Conservation (phyloP, 768 basidiomycete genomes). For the Fistulinella prunicolor region DNA sequence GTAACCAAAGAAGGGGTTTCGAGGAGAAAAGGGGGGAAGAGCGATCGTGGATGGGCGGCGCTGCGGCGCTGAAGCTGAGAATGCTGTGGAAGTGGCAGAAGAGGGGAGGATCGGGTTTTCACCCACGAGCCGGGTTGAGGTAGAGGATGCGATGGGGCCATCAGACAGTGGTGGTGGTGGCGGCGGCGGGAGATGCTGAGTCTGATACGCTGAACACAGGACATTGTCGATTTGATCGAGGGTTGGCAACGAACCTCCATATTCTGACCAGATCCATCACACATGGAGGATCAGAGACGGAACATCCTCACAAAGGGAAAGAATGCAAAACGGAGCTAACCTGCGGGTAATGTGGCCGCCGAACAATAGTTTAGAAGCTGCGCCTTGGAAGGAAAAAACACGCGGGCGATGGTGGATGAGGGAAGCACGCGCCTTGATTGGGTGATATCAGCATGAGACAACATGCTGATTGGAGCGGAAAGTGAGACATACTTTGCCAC, state of each 20-base stretch:
- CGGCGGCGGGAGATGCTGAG: constrained; percentile 4
- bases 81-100: not conserved
- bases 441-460: constrained; percentile 4
- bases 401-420: constrained; percentile 51
- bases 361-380: constrained; percentile 58
- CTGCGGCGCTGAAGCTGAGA: not conserved
- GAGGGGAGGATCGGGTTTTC: not conserved
- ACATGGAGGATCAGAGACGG: constrained; percentile 12
- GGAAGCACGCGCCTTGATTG: constrained; percentile 57
- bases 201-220: constrained; percentile 25
- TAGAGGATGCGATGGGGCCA: not conserved
- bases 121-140: not conserved
- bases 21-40: constrained; percentile 53
- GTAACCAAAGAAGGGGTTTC: constrained; percentile 78
- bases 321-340: constrained; percentile 4
- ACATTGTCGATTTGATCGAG: constrained; percentile 52
- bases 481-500: constrained; percentile 52
- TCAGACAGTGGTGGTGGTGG: not conserved
- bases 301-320: not conserved
- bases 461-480: constrained; percentile 4
- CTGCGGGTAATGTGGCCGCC: constrained; percentile 53
- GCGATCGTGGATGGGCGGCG: constrained; percentile 11
- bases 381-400: constrained; percentile 61
- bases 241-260: constrained; percentile 58
- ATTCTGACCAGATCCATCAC: constrained; percentile 50